Base-by-base conservation (phyloP, 1,284 basidiomycete genomes). In the Moniliophthora roreri region DNA sequence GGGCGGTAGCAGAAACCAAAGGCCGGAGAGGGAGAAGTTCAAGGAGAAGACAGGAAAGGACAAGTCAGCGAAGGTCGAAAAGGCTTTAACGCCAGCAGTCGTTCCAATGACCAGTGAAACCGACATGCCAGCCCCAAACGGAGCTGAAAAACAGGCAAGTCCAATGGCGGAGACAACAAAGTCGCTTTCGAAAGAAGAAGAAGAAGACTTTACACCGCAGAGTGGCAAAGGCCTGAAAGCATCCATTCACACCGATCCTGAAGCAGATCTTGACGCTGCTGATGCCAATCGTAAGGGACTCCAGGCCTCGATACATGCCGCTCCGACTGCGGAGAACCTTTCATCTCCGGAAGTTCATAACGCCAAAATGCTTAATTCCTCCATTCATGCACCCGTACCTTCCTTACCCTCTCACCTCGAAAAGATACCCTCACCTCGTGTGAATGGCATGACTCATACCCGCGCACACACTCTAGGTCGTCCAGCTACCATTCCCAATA, bases 401-500 rank as follows among this genome's bases (percentile, higher is more conserved):
- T 32, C 28, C 28, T 32, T 32, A 26, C 55, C 63, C 6, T 52
- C 64, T 1, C 66, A 69, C 46, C n/a, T n/a, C n/a, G n/a, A n/a
- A n/a, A n/a, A n/a, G n/a, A n/a, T n/a, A n/a, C n/a, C n/a, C n/a
- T 63, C 71, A 15, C 54, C 60, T 51, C 69, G 72, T 38, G 28
- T 11, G 28, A 32, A 32, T 32, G 28, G 28, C 6, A 32, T 66
- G 5, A 63, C 70, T 1, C 82, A 85, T 57, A 71, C 67, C 13
- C 78, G 84, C 21, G 75, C 82, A 21, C 79, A 80, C 45, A 82
- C 81, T 18, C 70, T 79, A 48, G 80, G 78, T 6, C 72, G 76
- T 55, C 55, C 66, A 57, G 60, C 61, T 37, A 50, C 62, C 45
- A 59, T 69, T 60, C 59, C 62, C 52, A 55, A 69, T 59, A 57